phyloP scores from a whole-genome alignment of 139 green algal genomes.

The Marvania coccoides region DNA sequence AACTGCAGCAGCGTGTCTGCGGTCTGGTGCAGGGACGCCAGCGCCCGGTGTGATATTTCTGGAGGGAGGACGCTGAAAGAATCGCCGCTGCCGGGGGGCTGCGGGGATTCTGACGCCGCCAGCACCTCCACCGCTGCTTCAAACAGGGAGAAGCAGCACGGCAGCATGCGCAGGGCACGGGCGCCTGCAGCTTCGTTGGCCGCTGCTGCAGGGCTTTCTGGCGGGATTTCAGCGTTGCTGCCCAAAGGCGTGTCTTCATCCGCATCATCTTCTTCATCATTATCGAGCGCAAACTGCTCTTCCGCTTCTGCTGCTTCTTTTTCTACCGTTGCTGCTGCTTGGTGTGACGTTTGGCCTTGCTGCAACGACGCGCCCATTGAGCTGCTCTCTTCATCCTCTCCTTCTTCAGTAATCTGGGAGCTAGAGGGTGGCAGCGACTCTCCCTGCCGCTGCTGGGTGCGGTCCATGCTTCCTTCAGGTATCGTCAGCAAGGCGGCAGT shows the following conservation, averaged over 20 bases:
- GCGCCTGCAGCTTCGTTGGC: conserved; percentile 12
- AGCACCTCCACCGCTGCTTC: conserved; percentile 40
- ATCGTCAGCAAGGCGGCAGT: no score
- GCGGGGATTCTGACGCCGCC: conserved; percentile 1
- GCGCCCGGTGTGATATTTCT: not conserved
- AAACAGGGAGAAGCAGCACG: conserved; percentile 35
- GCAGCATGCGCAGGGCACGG: conserved; percentile 35
- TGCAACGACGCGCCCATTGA: no score
- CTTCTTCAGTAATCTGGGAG: no score
- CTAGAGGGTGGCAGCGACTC: no score
- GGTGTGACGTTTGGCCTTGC: no score
- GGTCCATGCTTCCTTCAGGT: no score
- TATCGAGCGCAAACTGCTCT: not conserved
- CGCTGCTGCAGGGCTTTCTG: not conserved
- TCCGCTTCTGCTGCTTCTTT: not conserved
- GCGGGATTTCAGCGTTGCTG: not conserved
- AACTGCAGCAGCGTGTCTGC: conserved; percentile 46
- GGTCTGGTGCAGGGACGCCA: conserved; percentile 19
- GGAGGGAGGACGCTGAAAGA: not conserved
- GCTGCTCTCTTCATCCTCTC: no score
- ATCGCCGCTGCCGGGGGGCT: conserved; percentile 1
- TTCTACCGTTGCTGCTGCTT: no score
- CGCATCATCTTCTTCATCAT: not conserved
- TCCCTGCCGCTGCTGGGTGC: no score
- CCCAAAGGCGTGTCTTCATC: not conserved